Percentiles rank a stretch among this genome's conserved stretches.
Evolutionary conservation across 2,329 filamentous ascomycete species (phyloP).

Genomic region (Verticillium longisporum): DNA sequence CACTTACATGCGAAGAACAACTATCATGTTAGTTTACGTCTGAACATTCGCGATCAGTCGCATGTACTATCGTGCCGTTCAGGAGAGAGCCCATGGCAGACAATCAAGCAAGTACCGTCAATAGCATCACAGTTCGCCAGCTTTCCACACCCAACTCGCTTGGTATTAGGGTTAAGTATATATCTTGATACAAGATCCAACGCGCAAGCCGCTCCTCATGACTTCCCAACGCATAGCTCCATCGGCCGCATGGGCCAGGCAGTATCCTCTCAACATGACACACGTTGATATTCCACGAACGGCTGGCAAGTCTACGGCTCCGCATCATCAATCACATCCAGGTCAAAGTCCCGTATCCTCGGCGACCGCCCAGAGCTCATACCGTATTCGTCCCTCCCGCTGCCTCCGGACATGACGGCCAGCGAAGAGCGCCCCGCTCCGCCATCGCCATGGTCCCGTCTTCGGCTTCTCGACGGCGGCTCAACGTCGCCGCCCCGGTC

Average conservation of each 20-base stretch:
- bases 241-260: not conserved
- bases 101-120: no score
- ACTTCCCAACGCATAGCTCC: no score
- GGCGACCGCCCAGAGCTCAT: constrained; percentile 8
- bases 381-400: not conserved
- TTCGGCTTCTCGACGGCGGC: constrained; percentile 1
- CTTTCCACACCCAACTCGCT: no score
- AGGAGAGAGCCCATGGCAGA: no score
- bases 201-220: no score
- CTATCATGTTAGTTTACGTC: no score
- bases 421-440: not conserved
- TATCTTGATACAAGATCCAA: no score
- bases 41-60: no score
- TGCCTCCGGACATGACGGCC: not conserved
- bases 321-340: constrained; percentile 24
- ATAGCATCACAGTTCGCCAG: no score
- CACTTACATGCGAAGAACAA: no score
- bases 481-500: not conserved
- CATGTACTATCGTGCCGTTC: no score
- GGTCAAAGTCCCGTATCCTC: constrained; percentile 29
- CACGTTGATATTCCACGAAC: not conserved
- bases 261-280: not conserved
- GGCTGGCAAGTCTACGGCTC: constrained; percentile 12
- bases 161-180: no score
- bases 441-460: constrained; percentile 4